Evolutionary conservation across 306 rosid species (phyloP), one percentile per base, ranked within the genome.

Genomic region (Cucumis hystrix): DNA sequence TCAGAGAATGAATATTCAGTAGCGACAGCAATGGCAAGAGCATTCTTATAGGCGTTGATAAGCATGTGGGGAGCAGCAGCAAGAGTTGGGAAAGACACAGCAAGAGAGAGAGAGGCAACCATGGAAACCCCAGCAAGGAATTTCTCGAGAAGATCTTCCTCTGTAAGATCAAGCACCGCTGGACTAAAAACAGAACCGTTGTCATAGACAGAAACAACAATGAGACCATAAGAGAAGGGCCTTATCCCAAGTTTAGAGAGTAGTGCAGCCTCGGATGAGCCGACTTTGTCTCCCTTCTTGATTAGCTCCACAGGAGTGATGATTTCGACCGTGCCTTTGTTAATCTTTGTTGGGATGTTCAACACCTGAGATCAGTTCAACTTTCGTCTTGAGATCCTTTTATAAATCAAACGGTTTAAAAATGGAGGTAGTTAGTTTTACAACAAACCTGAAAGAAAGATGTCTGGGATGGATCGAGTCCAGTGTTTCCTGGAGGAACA

Each of bases 401-500:
- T 13, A 43, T 7, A 28, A 16, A 7, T 59, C 15, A 41, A 20
- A 40, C 4, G 40, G 49, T 16, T 58, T 3, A 10, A 58, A 58
- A 10, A 61, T n/a, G 14, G 21, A 61, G 37, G 18, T 3, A 45
- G 28, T 7, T 21, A 8, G 67, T 17, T 28, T 45, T 23, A 11
- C 25, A 4, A 12, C 81, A 54, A n/a, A 91, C 98, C 90, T 93
- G 98, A 87, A 93, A 93, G 90, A 91, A 93, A 58, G 98, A 93
- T 0, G 98, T 93, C 83, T 91, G 97, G 0, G 98, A 93, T 5
- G 98, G 98, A 56, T 93, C 98, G 6, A 93, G 92, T 14, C 98
- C 97, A 4, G 98, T 93, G 91, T 94, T 94, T 41, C 98, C 98
- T 0, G 97, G 97, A 60, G 98, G 97, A 10, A 93, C 97, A 57